These are phyloP conservation scores for Copromyces sp. DNA, from an alignment of 495 filamentous ascomycete genomes.

Conservation along the genomic window DNA sequence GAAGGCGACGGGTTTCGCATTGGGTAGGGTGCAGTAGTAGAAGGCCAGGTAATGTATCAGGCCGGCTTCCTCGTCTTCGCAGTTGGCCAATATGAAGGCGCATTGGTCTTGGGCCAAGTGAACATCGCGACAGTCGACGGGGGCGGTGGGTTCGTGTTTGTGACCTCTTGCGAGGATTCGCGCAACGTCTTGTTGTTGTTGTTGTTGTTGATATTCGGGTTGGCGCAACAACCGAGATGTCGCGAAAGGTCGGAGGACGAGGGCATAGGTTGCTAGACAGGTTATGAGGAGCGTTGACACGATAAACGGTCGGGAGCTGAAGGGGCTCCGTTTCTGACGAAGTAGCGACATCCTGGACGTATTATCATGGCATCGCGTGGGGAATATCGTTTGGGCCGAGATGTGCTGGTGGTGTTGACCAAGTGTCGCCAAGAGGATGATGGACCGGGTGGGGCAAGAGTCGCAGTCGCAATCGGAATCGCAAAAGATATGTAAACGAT, in stretches of 20 bases:
- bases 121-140: conserved; percentile 65
- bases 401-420: not conserved
- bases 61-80: conserved; percentile 81
- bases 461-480: not conserved
- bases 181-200: not conserved
- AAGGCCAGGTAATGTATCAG: conserved; percentile 80
- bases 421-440: not conserved
- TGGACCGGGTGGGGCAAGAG: not conserved
- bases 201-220: not conserved
- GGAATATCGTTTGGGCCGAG: not conserved
- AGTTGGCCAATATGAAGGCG: conserved; percentile 72
- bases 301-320: conserved; percentile 30
- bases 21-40: conserved; percentile 75
- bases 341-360: conserved; percentile 11
- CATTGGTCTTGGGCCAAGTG: conserved; percentile 73
- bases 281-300: conserved; percentile 25
- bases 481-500: not conserved
- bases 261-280: conserved; percentile 24
- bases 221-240: conserved; percentile 5
- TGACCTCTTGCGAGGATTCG: not conserved
- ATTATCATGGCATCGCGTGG: conserved; percentile 5
- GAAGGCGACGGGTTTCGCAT: conserved; percentile 69
- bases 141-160: conserved; percentile 3
- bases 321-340: conserved; percentile 11
- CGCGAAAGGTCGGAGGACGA: conserved; percentile 9